Base-by-base conservation (phyloP, 805 yeast species). In the Torulaspora gathmanii region DNA sequence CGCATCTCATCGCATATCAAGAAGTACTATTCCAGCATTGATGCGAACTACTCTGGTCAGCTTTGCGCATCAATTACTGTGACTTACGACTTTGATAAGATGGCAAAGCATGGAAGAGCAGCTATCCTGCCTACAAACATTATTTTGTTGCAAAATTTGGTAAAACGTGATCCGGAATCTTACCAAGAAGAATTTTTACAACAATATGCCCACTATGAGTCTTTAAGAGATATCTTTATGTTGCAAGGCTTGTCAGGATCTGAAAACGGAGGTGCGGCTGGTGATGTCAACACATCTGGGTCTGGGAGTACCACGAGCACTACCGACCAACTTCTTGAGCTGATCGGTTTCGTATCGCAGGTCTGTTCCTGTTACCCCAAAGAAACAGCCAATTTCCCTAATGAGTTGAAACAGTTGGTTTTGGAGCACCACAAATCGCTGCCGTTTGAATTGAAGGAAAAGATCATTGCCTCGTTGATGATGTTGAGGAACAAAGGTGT, bases 71-170 rank as follows among this genome's bases (percentile, higher is more conserved):
- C 22, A 13, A 8, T 33, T 33, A 31, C 16, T 5, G 16, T 17
- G 4, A 16, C 22, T 17, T 9, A 26, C 11, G 20, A 15, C 12
- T 12, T 5, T 16, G 9, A 26, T 35, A 29, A 33, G 19, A 91
- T 91, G 98, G 95, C 78, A 28, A 86, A 83, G 67, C 77, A 82
- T 65, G 82, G 86, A 69, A 86, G 96, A 77, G 93, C 96, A 22
- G 96, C 97, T 37, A 76, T 90, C 46, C 72, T 91, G 62, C 98
- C 98, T 9, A 86, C 89, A 15, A 93, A 93, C 67, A 85, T 93
- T 61, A 90, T 95, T 30, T 71, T 91, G 51, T 70, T 93, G 49
- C 99, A 93, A 69, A 93, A 93, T 65, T 74, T 93, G 52, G 95
- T 93, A 8, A 83, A 90, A 56, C 76, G 97, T 57, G 99, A 93